Conservation (phyloP, 1,284 basidiomycete genomes). For the Trametes sp. region DNA sequence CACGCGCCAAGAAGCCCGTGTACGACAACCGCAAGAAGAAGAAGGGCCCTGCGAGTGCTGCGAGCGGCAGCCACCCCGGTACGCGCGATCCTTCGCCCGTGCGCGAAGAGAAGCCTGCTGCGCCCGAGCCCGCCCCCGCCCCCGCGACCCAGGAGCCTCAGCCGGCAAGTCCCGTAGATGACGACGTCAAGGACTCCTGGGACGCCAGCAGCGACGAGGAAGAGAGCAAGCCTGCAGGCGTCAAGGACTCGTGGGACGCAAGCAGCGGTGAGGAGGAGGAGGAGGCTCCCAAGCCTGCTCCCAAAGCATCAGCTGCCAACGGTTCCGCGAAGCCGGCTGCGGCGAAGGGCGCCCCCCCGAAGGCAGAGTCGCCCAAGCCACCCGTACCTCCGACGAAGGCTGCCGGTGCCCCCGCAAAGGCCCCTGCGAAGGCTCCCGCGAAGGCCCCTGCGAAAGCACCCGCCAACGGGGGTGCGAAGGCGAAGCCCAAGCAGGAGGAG, state of each 20-base stretch:
- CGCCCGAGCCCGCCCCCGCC: constrained; percentile 53
- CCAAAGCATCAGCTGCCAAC: constrained; percentile 17
- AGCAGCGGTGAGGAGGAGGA: constrained; percentile 77
- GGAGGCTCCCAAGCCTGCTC: constrained; percentile 36
- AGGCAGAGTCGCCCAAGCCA: constrained; percentile 42
- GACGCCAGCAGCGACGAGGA: constrained; percentile 71
- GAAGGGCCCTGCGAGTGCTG: constrained; percentile 60
- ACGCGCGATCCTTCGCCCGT: constrained; percentile 50
- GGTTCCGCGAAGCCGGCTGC: constrained; percentile 18
- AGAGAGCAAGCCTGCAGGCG: constrained; percentile 48
- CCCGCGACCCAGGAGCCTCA: constrained; percentile 35
- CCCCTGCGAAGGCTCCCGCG: constrained; percentile 37
- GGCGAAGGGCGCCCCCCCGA: constrained; percentile 34
- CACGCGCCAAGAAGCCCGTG: constrained; percentile 71
- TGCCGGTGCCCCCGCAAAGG: constrained; percentile 40
- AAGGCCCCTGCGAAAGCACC: constrained; percentile 19
- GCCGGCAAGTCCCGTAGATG: constrained; percentile 28
- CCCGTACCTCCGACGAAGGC: too few species aligned
- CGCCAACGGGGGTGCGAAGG: constrained; percentile 25
- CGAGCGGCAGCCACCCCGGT: constrained; percentile 46
- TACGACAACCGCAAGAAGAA: constrained; percentile 87
- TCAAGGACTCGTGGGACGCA: constrained; percentile 90
- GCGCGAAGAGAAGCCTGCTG: constrained; percentile 55
- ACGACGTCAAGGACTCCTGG: constrained; percentile 82
- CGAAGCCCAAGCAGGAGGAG: constrained; percentile 35